A percentile compares a stretch with the other conserved stretches of the same genome.
Conservation (phyloP, 2,329 filamentous ascomycete genomes). For the Shiraia sp. region DNA sequence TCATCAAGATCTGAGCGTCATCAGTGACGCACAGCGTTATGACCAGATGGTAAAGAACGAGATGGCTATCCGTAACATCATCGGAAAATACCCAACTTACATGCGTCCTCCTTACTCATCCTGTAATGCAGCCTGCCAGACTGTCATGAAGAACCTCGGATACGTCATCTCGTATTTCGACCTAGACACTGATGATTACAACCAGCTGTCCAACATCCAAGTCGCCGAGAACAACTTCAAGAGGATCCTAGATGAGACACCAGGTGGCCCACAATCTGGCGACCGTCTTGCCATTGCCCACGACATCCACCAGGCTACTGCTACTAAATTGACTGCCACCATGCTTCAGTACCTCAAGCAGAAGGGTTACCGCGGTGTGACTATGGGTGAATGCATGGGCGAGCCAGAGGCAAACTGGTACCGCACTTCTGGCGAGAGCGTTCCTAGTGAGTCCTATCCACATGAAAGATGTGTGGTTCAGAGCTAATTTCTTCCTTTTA, state of each 20-base stretch:
- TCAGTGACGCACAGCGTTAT: constrained; percentile 50
- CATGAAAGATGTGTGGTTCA: too few species aligned
- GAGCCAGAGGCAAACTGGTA: constrained; percentile 55
- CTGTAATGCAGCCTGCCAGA: constrained; percentile 47
- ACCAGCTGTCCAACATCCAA: constrained; percentile 39
- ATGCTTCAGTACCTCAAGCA: constrained; percentile 47
- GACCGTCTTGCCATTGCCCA: constrained; percentile 59
- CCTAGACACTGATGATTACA: constrained; percentile 57
- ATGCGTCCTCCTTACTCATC: constrained; percentile 56
- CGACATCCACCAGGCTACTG: constrained; percentile 54
- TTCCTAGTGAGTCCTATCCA: too few species aligned
- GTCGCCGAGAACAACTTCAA: constrained; percentile 48
- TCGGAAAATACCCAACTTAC: constrained; percentile 60
- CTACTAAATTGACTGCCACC: constrained; percentile 47
- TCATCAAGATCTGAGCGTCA: constrained; percentile 53
- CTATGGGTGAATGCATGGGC: constrained; percentile 54
- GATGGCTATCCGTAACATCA: constrained; percentile 59
- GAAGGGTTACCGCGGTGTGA: constrained; percentile 51
- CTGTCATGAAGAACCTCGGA: constrained; percentile 49
- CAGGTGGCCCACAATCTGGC: constrained; percentile 16
- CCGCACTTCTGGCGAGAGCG: constrained; percentile 44
- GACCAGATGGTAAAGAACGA: constrained; percentile 59
- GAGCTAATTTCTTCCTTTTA: constrained; percentile 3
- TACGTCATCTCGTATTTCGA: constrained; percentile 66
- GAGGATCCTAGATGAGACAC: constrained; percentile 28